Base-by-base conservation (phyloP, 148 eudicot genomes). In the Camellia lanceoleosa region DNA sequence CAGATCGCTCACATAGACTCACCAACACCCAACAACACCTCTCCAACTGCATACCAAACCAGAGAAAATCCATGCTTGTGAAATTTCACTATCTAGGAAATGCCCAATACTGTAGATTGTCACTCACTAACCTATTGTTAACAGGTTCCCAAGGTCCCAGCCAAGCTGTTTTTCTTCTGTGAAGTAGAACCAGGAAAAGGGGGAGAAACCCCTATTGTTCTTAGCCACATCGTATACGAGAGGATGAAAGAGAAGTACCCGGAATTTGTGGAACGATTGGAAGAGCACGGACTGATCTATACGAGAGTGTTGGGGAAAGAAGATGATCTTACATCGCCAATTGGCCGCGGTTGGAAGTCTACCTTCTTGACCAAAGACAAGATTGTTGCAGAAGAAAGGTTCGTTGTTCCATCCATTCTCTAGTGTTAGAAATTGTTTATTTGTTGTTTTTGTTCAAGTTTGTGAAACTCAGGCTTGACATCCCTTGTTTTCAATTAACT, bases 151-250 rank as follows among this genome's bases (percentile, higher is more conserved):
- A 92, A 83, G 75, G 93, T 90, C 80, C 98, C 98, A 42, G 78
- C 94, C 38, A 95, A 95, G 68, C 47, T 95, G 86, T 95, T 95
- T 71, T 95, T 95, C 91, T 95, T 83, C 66, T 95, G 98, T 82
- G 97, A 95, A 84, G 90, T 92, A 49, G 97, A 91, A 76, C 97
- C 98, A 42, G 84, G 80, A 80, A 80, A 69, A 63, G 98, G 93
- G 75, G 98, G 98, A 61, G 98, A 95, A 88, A 95, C 98, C 43
- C 97, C 98, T 12, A 92, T 95, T 56, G 97, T 92, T 73, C 97
- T 95, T n/a, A 93, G 98, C 78, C 98, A 95, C 67, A 70, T 93
- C 18, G 83, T 95, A 23, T 95, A 95, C 71, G 86, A 93, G 77
- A 92, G 75, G 83, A 95, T 93, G 99, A 93, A 90, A 79, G 87